Conservation (phyloP, 257 asterid species). For the Verbena officinalis region DNA sequence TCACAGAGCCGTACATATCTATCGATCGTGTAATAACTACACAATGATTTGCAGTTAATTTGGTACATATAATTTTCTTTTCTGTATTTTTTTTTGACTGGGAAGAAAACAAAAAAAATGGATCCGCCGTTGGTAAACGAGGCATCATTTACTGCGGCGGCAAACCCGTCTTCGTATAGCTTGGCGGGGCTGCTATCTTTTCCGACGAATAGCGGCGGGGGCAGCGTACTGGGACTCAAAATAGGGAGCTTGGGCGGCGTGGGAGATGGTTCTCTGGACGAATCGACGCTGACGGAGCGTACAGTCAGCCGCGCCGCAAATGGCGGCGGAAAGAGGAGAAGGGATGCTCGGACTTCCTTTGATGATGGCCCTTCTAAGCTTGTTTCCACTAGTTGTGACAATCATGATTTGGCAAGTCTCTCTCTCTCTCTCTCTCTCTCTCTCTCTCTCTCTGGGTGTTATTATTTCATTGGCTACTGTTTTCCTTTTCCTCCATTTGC, state of each 20-base stretch:
- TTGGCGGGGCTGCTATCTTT: slow-evolving; percentile 78
- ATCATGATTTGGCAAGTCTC: slow-evolving; percentile 52
- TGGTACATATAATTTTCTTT: slow-evolving; percentile 6
- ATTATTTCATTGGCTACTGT: neutral
- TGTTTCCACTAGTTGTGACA: slow-evolving; percentile 51
- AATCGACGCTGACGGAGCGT: slow-evolving; percentile 78
- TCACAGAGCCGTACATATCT: neutral
- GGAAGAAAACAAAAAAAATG: slow-evolving; percentile 41
- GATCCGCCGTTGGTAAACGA: slow-evolving; percentile 84
- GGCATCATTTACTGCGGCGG: slow-evolving; percentile 68
- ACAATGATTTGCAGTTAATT: neutral
- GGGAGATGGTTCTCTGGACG: slow-evolving; percentile 52
- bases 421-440: neutral
- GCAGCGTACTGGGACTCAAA: slow-evolving; percentile 55
- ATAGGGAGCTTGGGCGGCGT: slow-evolving; percentile 47
- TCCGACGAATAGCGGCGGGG: slow-evolving; percentile 45
- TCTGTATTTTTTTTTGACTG: slow-evolving; percentile 2
- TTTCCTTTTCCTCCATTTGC: neutral
- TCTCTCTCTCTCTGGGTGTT: too few species aligned
- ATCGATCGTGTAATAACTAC: neutral
- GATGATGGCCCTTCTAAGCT: slow-evolving; percentile 51
- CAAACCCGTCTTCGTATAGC: slow-evolving; percentile 68
- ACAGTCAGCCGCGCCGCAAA: slow-evolving; percentile 47
- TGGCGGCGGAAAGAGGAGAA: slow-evolving; percentile 50
- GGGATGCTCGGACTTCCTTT: slow-evolving; percentile 45